Evolutionary conservation across 345 rosid species (phyloP), one percentile per base, ranked within the genome.

Genomic region (Brassica rapa): DNA sequence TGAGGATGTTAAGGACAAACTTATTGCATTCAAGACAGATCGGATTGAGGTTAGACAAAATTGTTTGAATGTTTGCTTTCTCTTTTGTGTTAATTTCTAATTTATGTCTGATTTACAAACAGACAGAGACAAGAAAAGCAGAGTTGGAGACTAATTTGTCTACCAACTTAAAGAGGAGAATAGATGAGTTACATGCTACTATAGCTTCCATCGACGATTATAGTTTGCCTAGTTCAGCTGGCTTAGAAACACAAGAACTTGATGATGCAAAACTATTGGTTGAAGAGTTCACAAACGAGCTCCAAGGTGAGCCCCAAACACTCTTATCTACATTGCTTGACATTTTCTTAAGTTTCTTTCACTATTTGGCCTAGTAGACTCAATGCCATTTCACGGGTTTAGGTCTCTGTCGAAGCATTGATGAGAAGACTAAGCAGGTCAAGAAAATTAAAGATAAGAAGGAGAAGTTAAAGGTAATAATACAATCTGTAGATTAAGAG

Each of bases 101-200:
- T 60, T 24, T 5, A 27, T 60, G 33, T 23, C 57, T 73, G 53
- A 74, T 60, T 27, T 62, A 65, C 75, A 53, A 65, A 62, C 77
- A 95, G 99, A 86, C 84, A 66, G 97, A 93, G 85, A 79, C 96
- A 16, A 91, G 97, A 85, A 95, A 95, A 85, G 89, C 99, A 4
- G 98, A 95, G 86, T 89, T 95, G 30, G 99, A 95, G 89, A 85
- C 91, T 64, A 93, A 95, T 80, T 86, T 95, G 41, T 80, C 96
- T 71, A 90, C 99, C 70, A 95, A 93, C 80, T 88, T 95, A 80
- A 88, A 87, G 90, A 89, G 99, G 86, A 89, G 96, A 79, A 93
- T 81, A 80, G 91, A 86, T 83, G 98, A 93, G 86, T 88, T 93
- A 82, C 90, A 95, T 82, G 91, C 91, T 65, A 79, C 86, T 41